Conservation (phyloP, 2,329 filamentous ascomycete genomes). For the Aspergillus amoenus region DNA sequence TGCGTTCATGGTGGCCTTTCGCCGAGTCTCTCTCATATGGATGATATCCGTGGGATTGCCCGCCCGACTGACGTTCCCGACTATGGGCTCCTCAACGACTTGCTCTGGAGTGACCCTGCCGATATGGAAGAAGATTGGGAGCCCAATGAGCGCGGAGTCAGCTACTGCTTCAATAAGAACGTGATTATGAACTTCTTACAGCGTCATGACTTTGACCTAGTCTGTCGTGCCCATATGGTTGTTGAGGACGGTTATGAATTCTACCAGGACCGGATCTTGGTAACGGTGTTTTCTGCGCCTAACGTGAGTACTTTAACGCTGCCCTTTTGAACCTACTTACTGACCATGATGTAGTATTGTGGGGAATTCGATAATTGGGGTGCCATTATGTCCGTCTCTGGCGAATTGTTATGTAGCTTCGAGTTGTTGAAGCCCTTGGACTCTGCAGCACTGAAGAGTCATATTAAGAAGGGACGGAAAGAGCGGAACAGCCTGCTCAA, state of each 20-base stretch:
- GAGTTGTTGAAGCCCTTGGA: conserved; percentile 95
- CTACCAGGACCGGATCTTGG: conserved; percentile 90
- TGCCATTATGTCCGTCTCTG: conserved; percentile 96
- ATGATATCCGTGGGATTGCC: conserved; percentile 94
- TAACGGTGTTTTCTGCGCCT: conserved; percentile 95
- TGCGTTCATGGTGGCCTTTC: conserved; percentile 95
- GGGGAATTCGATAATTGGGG: conserved; percentile 99
- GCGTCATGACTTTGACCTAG: conserved; percentile 93
- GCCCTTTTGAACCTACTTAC: conserved; percentile 12
- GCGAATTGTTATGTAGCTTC: conserved; percentile 92
- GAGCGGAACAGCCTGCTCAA: conserved; percentile 94
- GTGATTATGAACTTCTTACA: conserved; percentile 96
- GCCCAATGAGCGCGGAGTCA: conserved; percentile 92
- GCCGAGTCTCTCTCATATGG: conserved; percentile 91
- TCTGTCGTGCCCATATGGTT: conserved; percentile 98
- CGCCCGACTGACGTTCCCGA: conserved; percentile 96
- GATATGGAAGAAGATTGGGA: conserved; percentile 99
- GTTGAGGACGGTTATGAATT: conserved; percentile 99
- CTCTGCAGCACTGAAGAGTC: conserved; percentile 92
- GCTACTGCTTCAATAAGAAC: conserved; percentile 97
- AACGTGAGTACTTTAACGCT: conserved; percentile 65
- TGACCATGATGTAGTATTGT: conserved; percentile 69
- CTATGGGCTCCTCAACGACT: conserved; percentile 90
- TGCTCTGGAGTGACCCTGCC: conserved; percentile 95
- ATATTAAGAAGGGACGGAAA: conserved; percentile 97